Base-by-base conservation (phyloP, 2,329 filamentous ascomycete genomes). In the Penicillium sp. region DNA sequence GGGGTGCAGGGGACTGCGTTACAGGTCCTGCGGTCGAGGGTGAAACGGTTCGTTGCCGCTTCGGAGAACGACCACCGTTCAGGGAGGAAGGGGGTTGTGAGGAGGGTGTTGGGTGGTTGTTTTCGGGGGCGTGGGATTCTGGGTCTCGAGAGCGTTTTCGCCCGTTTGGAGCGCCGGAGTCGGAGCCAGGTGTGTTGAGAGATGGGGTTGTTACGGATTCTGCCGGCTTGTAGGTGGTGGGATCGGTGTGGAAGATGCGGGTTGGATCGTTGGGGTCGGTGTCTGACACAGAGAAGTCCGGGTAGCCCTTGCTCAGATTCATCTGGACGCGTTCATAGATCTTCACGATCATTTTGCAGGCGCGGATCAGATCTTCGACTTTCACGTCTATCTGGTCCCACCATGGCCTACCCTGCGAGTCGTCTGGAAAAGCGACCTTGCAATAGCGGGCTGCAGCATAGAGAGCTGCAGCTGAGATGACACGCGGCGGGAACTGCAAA, bases 371-470 rank as follows among this genome's bases (percentile, higher is more conserved):
- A 55, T 88, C 83, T 20, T 79, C 77, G 59, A 92, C 79, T 56
- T 85, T 82, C 31, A 91, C 88, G 30, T 84, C 83, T 46, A 96
- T 75, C 50, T 83, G 81, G 53, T 86, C 86, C 92, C 92, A 99
- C 94, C 94, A 99, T 0, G 92, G 81, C 61, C 84, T 81, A 33
- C 88, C 89, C 46, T 85, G 76, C 38, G 87, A 78, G 61, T 95
- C 89, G 58, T 90, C 87, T 9, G 79, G 76, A 49, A 97, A 86
- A n/a, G 80, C 81, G 30, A 90, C 80, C 31, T 83, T 80, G 28
- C 85, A 88, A 63, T 91, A 86, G 39, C 85, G 84, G 51, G 89
- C 88, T 5, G 89, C 90, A 54, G 92, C 94, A 73, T 95, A 96
- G 24, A 99, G 82, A 16, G 91, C 87, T 24, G 85, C 87, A 28